Evolutionary conservation across 768 basidiomycete species (phyloP).

Genomic region (Tylopilus rubrobrunneus): DNA sequence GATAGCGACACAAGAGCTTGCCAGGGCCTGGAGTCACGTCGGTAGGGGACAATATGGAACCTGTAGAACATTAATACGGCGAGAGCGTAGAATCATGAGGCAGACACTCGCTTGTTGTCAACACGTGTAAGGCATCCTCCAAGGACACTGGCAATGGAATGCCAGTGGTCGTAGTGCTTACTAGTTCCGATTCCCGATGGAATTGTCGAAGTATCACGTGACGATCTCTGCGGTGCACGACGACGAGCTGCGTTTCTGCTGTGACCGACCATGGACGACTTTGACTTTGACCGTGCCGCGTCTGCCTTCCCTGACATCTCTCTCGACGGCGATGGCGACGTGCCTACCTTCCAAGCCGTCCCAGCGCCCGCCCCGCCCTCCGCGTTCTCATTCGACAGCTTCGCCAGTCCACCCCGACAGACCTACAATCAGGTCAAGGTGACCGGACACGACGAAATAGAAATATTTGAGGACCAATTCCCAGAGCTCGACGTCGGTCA

Average conservation of each 20-base stretch:
- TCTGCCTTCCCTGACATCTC: conserved; percentile 85
- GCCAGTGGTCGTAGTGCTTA: too few species aligned
- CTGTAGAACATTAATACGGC: too few species aligned
- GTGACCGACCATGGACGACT: background rate
- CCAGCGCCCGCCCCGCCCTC: conserved; percentile 32
- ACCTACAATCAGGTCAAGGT: conserved; percentile 61
- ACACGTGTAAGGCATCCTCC: too few species aligned
- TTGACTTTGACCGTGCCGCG: conserved; percentile 41
- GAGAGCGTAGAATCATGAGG: too few species aligned
- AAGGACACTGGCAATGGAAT: too few species aligned
- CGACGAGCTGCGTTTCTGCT: background rate
- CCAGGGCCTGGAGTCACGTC: too few species aligned
- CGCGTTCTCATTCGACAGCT: conserved; percentile 65
- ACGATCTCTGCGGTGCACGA: background rate
- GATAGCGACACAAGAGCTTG: too few species aligned
- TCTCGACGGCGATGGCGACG: conserved; percentile 59
- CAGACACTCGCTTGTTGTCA: too few species aligned
- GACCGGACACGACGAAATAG: conserved; percentile 82
- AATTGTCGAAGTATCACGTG: background rate
- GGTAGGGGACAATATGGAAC: too few species aligned
- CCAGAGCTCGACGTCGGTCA: conserved; percentile 65
- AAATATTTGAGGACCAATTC: conserved; percentile 82
- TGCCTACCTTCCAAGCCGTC: conserved; percentile 40
- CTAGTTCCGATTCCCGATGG: too few species aligned
- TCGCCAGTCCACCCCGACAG: conserved; percentile 45